Base-by-base conservation (phyloP, 2,329 filamentous ascomycete genomes). In the Aspergillus brasiliensis region DNA sequence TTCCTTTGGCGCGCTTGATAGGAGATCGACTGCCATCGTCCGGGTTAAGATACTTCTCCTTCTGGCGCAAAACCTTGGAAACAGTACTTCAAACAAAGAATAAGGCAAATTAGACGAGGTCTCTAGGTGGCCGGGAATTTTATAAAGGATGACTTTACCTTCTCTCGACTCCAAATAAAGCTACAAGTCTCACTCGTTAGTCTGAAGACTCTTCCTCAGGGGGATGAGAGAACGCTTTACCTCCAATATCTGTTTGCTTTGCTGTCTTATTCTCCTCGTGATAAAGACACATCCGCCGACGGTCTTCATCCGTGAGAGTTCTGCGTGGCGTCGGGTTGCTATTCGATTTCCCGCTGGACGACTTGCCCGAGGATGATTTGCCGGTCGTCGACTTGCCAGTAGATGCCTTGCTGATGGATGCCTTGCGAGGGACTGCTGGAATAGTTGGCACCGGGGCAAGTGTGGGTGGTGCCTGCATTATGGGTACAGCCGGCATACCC, bases 201-300 rank as follows among this genome's bases (percentile, higher is more conserved):
- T 56, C 56, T 13, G 38, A 52, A 25, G 13, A 34, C 21, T 8
- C 49, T 15, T 44, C 17, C 19, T 27, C 37, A 42, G 38, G 38
- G 27, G 51, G 55, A 28, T 40, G n/a, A 38, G 28, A 34, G 53
- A 47, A 51, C 47, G 51, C 74, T 85, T 76, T 81, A 91, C 88
- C 85, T 78, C 95, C 95, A 78, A 99, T 99, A 72, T 98, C 94
- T 17, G 92, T 95, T 80, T 99, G 95, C 78, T 97, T 97, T 48
- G 92, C 88, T 51, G 87, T 89, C 21, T 94, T 95, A 73, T 98
- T 89, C 63, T 96, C 90, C 73, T 95, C 90, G 69, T 94, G 91
- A 76, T 94, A 97, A 72, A 92, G 86, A 76, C 95, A 99, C 93
- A 99, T 99, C 47, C 87, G 86, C 66, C 92, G 86, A 65, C 95